phyloP scores from a whole-genome alignment of 495 filamentous ascomycete genomes.

The Neurospora sp. region DNA sequence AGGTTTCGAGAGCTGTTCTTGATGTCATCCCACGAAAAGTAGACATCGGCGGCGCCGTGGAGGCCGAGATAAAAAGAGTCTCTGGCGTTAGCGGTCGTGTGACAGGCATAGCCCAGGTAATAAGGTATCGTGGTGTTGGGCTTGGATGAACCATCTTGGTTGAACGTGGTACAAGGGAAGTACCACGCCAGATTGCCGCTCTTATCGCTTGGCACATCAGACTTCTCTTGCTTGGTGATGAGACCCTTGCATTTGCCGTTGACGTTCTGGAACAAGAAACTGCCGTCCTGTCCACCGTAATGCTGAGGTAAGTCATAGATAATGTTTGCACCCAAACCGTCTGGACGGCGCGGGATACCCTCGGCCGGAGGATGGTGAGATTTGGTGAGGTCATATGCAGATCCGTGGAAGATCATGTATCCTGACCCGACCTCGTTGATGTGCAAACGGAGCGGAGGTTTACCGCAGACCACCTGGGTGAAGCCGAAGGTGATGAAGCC shows the following conservation, averaged over 20 bases:
- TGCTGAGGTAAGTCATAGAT: constrained; percentile 73
- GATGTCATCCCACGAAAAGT: constrained; percentile 92
- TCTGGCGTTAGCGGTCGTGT: constrained; percentile 59
- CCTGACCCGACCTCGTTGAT: constrained; percentile 68
- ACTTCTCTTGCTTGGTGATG: constrained; percentile 58
- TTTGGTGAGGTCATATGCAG: constrained; percentile 66
- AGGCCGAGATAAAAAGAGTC: constrained; percentile 69
- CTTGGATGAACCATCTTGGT: constrained; percentile 79
- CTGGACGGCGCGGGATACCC: constrained; percentile 53
- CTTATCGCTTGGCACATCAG: constrained; percentile 68
- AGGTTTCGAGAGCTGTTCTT: constrained; percentile 82
- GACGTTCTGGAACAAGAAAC: constrained; percentile 97
- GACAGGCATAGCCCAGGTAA: constrained; percentile 83
- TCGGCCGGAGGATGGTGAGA: constrained; percentile 68
- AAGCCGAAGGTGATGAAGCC: constrained; percentile 98
- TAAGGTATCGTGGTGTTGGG: constrained; percentile 64
- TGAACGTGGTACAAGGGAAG: constrained; percentile 85
- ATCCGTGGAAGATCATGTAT: constrained; percentile 94
- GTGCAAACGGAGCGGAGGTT: constrained; percentile 55
- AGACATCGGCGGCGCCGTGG: constrained; percentile 49
- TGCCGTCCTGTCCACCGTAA: constrained; percentile 81
- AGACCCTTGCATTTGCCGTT: constrained; percentile 94
- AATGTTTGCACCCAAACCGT: constrained; percentile 53
- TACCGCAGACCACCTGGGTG: constrained; percentile 74
- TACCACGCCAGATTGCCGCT: constrained; percentile 85